A percentile compares a stretch with the other conserved stretches of the same genome.
phyloP scores from a whole-genome alignment of 2,329 filamentous ascomycete genomes.

The Calonectria multiphialidica region DNA sequence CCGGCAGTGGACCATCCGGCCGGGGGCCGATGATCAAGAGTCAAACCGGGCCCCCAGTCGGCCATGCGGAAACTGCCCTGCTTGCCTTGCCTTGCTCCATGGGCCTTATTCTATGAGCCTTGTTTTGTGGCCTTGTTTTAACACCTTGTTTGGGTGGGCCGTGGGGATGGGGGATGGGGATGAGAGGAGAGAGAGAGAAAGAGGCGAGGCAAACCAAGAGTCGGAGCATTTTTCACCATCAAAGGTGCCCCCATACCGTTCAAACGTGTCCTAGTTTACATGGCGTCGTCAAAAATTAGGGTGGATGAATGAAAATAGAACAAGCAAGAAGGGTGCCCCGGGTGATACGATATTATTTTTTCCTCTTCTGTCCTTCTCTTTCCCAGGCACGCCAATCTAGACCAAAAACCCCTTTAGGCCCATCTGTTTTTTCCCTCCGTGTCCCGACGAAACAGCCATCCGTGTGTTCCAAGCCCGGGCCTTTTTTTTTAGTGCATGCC shows the following conservation, averaged over 20 bases:
- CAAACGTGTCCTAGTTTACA: background rate
- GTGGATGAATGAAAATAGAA: constrained; percentile 2
- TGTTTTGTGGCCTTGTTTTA: background rate
- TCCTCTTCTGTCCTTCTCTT: too few relatives aligned
- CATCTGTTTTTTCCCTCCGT: background rate
- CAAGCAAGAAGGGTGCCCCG: background rate
- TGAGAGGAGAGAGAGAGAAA: background rate
- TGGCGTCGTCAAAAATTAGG: background rate
- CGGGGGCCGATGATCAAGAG: background rate
- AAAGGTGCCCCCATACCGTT: background rate
- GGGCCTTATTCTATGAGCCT: too few relatives aligned
- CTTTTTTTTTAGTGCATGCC: background rate
- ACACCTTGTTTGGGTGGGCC: background rate
- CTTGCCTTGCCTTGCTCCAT: background rate
- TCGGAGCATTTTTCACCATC: background rate
- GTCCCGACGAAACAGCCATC: constrained; percentile 3
- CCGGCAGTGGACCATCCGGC: background rate
- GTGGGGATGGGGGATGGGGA: too few relatives aligned
- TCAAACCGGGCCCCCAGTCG: background rate
- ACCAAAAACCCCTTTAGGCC: background rate
- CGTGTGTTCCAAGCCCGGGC: background rate
- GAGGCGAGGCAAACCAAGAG: background rate
- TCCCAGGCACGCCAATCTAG: background rate
- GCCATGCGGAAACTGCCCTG: background rate
- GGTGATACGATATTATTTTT: background rate